Conservation (phyloP, 495 filamentous ascomycete species). For the Staphylotrichum tortipilum region DNA sequence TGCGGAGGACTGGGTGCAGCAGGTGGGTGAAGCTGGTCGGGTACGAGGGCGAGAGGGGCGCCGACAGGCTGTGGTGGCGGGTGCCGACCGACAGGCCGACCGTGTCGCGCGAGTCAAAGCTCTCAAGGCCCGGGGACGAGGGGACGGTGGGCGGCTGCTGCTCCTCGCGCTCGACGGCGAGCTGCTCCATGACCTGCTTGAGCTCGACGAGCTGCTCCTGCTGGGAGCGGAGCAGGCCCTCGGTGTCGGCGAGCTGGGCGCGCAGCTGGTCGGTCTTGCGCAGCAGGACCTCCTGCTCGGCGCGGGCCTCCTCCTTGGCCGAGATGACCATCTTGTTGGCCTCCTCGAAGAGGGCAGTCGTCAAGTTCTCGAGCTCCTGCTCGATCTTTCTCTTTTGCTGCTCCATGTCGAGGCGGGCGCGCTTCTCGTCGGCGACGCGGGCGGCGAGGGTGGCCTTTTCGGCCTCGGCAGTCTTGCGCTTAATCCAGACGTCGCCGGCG, state of each 20-base stretch:
- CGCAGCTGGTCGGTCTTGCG: constrained; percentile 43
- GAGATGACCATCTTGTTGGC: constrained; percentile 93
- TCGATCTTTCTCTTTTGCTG: constrained; percentile 62
- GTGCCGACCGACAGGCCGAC: constrained; percentile 34
- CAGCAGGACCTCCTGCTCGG: constrained; percentile 28
- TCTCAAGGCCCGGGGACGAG: constrained; percentile 48
- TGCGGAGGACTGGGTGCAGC: constrained; percentile 71
- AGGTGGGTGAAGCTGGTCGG: constrained; percentile 80
- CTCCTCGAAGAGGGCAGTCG: constrained; percentile 86
- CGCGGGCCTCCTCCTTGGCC: constrained; percentile 32
- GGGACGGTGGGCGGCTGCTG: constrained; percentile 55
- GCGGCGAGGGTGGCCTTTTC: constrained; percentile 34
- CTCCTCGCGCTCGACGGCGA: constrained; percentile 68
- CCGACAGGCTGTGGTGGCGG: constrained; percentile 38
- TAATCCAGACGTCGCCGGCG: constrained; percentile 63
- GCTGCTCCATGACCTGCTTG: constrained; percentile 83
- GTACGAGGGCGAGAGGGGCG: constrained; percentile 63
- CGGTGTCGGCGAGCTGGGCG: constrained; percentile 45
- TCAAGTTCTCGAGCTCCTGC: constrained; percentile 80
- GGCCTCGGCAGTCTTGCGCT: constrained; percentile 38
- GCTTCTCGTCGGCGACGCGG: constrained; percentile 55
- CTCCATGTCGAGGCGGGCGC: constrained; percentile 56
- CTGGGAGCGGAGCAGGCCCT: constrained; percentile 75
- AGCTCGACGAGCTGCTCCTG: constrained; percentile 90
- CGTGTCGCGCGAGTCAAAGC: constrained; percentile 34